phyloP scores from a whole-genome alignment of 139 green algal genomes.

The Coelastrella sp. region DNA sequence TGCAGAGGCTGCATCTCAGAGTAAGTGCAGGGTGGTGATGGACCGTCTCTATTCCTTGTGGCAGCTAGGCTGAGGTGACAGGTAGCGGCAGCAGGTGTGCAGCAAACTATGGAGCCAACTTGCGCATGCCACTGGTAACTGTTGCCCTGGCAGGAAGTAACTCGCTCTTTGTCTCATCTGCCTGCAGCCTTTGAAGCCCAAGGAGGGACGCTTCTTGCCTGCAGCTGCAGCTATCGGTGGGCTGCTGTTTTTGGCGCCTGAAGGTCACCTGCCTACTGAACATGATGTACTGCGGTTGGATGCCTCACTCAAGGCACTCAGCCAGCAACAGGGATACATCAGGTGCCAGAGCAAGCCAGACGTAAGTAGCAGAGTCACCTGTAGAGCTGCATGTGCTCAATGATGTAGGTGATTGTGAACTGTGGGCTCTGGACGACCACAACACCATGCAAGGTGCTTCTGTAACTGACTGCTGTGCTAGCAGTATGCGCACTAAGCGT shows the following conservation, averaged over 20 bases:
- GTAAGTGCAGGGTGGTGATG: not conserved
- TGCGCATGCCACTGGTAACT: not conserved
- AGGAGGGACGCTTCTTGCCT: conserved; percentile 78
- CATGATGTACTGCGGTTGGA: conserved; percentile 82
- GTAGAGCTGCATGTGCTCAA: too few species aligned
- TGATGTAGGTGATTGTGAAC: not conserved
- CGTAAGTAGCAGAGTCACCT: not conserved
- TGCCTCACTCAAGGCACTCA: conserved; percentile 60
- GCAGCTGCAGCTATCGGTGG: conserved; percentile 79
- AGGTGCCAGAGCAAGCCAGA: conserved; percentile 60
- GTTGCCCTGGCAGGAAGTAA: not conserved
- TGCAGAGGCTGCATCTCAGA: conserved; percentile 37
- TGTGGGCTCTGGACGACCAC: not conserved
- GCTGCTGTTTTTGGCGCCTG: conserved; percentile 75
- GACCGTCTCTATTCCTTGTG: not conserved
- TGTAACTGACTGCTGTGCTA: too few species aligned
- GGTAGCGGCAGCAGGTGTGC: too few species aligned
- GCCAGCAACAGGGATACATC: conserved; percentile 79
- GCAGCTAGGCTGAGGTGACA: not conserved
- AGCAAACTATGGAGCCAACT: too few species aligned
- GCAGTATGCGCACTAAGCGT: too few species aligned
- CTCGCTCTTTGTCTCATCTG: not conserved
- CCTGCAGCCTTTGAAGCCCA: conserved; percentile 62
- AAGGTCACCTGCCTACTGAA: conserved; percentile 62
- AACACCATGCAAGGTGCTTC: not conserved